Conservation (phyloP, 176 grass and related monocot genomes). For the Cenchrus purpureus region DNA sequence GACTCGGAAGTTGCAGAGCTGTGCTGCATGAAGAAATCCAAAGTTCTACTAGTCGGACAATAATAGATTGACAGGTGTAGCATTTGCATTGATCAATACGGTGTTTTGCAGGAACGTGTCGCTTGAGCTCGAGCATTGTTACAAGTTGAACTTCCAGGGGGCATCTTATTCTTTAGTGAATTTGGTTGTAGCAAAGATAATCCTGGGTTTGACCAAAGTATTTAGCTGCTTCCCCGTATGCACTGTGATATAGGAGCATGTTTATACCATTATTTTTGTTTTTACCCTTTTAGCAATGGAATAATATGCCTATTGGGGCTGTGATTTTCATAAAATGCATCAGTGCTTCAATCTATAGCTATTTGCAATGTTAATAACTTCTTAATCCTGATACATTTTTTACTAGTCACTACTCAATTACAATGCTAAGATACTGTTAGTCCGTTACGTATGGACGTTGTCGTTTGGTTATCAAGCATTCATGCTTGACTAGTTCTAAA, state of each 20-base stretch:
- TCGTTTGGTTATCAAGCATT: background rate
- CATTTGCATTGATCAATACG: background rate
- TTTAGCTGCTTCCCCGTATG: background rate
- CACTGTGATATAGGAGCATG: background rate
- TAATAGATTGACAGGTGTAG: background rate
- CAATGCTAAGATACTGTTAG: background rate
- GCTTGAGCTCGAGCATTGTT: constrained; percentile 5
- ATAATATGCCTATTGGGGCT: background rate
- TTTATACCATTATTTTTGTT: background rate
- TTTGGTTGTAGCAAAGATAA: constrained; percentile 4
- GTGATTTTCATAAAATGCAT: background rate
- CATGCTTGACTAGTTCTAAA: background rate
- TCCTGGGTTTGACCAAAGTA: background rate
- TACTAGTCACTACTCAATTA: background rate
- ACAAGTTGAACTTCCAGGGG: constrained; percentile 5
- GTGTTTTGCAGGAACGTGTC: background rate
- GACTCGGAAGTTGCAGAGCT: constrained; percentile 14
- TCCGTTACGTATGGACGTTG: background rate
- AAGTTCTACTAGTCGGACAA: background rate
- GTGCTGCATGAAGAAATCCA: background rate
- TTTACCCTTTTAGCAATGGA: constrained; percentile 5
- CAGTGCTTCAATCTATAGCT: background rate
- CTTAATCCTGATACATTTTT: background rate
- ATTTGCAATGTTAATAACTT: background rate
- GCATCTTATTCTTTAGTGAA: background rate